Evolutionary conservation across 108 stramenopile species (phyloP), one percentile per base, ranked within the genome.

Genomic region (Nitzschia sp.): DNA sequence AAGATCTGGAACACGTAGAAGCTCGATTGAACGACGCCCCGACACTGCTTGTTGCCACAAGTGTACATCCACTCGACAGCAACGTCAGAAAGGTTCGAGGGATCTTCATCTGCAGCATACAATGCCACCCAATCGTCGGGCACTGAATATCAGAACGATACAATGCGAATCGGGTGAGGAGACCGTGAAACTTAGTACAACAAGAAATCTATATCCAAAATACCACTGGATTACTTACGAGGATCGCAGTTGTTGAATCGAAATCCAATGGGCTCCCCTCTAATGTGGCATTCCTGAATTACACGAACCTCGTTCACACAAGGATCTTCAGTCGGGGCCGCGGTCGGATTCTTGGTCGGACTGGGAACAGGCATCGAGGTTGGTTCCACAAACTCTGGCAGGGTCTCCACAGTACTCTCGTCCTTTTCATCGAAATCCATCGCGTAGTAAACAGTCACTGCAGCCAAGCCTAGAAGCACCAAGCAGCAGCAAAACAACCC

Each of bases 171-270:
- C 13, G 45, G 15, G 45, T 45, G 9, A 45, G 15, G 15, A 45
- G 9, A 15, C 13, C 45, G 15, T 45, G 45, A 13, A 45, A 13
- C 9, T 45, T 45, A 45, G n/a, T n/a, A n/a, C n/a, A n/a, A n/a
- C n/a, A n/a, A n/a, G n/a, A n/a, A n/a, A n/a, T n/a, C n/a, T n/a
- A n/a, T n/a, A n/a, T n/a, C n/a, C n/a, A n/a, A n/a, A n/a, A n/a
- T n/a, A n/a, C n/a, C n/a, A n/a, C n/a, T n/a, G n/a, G n/a, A n/a
- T n/a, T n/a, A 53, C 51, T 24, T 53, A 53, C 51, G 5, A 30
- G 75, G 46, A 19, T 63, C 29, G 68, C 67, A 68, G 49, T 56
- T 76, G 23, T 18, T 21, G 46, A 76, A 55, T 26, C 34, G 32
- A 8, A 69, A 31, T 19, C 5, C 24, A 46, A 76, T 62, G 6